Evolutionary conservation across 306 rosid genomes (phyloP).

Genomic region (Phaseolus lunatus): DNA sequence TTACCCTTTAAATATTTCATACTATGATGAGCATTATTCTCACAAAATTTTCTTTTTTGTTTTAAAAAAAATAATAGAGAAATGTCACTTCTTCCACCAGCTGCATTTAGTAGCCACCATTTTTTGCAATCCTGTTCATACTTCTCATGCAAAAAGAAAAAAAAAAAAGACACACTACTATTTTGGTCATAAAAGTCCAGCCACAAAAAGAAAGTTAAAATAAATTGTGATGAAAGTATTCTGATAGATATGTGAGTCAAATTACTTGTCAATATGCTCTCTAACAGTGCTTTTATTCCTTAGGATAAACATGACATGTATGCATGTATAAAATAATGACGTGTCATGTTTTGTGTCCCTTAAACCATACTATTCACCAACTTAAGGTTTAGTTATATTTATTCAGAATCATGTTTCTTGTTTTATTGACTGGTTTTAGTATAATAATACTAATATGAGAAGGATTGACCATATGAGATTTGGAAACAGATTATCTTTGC

Average conservation of each 20-base stretch:
- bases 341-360: neutral
- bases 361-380: neutral
- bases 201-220: neutral
- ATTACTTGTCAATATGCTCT: neutral
- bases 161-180: neutral
- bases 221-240: neutral
- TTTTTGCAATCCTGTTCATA: neutral
- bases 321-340: neutral
- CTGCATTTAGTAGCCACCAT: neutral
- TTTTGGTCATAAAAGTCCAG: neutral
- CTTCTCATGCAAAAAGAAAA: neutral
- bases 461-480: neutral
- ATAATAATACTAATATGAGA: neutral
- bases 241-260: neutral
- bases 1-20: too few species aligned
- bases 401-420: neutral
- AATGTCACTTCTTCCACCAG: neutral
- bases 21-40: too few species aligned
- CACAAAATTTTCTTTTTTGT: too few species aligned
- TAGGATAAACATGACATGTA: neutral
- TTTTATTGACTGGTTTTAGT: neutral
- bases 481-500: neutral
- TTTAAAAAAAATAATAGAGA: neutral
- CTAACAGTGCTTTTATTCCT: neutral
- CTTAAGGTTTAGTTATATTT: constrained; percentile 2